Percentiles rank a stretch among this genome's conserved stretches.
Conservation (phyloP, 306 rosid species). For the Echinosophora koreensis region DNA sequence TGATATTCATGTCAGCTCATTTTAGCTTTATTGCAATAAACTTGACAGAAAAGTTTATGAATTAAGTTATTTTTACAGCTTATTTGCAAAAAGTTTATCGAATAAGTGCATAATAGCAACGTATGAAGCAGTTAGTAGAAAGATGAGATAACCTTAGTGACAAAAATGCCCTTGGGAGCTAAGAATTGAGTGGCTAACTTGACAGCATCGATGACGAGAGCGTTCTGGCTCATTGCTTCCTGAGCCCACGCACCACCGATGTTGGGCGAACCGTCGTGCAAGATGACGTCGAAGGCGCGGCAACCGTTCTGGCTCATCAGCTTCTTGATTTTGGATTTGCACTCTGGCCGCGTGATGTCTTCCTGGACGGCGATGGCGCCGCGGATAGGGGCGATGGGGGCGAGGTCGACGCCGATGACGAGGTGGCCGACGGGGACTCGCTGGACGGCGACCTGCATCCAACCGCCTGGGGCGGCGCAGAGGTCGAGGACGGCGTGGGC, state of each 20-base stretch:
- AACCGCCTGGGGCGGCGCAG: constrained; percentile 99
- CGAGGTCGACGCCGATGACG: constrained; percentile 84
- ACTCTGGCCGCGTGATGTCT: constrained; percentile 83
- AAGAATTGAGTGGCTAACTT: constrained; percentile 83
- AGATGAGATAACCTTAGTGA: constrained; percentile 67
- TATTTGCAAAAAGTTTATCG: no score
- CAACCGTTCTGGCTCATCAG: constrained; percentile 64
- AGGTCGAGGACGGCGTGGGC: constrained; percentile 89
- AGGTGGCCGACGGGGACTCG: constrained; percentile 79
- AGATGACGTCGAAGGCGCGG: constrained; percentile 67
- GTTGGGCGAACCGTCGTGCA: constrained; percentile 93
- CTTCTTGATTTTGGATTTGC: constrained; percentile 69
- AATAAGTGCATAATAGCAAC: no score
- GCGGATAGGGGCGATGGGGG: constrained; percentile 75
- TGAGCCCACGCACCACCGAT: constrained; percentile 97
- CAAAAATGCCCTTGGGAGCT: constrained; percentile 84
- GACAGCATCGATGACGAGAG: constrained; percentile 84
- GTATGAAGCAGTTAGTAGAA: not conserved
- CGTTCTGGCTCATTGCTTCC: constrained; percentile 89
- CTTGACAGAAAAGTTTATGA: no score
- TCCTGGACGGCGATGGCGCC: constrained; percentile 82
- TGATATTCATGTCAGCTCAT: no score
- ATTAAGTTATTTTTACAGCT: no score
- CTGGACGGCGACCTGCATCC: constrained; percentile 97
- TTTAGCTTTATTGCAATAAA: no score